These are phyloP conservation scores for Neurospora crassa DNA, from an alignment of 2,329 filamentous ascomycete genomes.

Conservation along the genomic window DNA sequence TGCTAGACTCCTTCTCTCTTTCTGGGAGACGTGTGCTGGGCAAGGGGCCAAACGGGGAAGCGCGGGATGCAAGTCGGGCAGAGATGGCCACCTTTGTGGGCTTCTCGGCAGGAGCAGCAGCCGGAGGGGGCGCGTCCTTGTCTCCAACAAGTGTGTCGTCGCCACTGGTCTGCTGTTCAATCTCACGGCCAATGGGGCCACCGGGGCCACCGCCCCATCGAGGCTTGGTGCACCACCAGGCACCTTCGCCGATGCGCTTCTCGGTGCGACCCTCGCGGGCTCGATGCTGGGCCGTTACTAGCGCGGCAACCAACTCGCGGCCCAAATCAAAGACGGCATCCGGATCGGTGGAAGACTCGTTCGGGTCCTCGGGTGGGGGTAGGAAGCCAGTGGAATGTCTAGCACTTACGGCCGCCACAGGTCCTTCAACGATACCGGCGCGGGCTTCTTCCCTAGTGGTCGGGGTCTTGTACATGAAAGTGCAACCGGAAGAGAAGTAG, in stretches of 20 bases:
- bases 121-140: conserved; percentile 29
- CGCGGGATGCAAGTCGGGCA: conserved; percentile 3
- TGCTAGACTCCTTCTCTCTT: conserved; percentile 2
- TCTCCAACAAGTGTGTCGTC: conserved; percentile 33
- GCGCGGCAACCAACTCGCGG: conserved; percentile 48
- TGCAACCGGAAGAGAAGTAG: conserved; percentile 49
- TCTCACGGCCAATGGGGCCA: conserved; percentile 53
- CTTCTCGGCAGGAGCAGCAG: conserved; percentile 6
- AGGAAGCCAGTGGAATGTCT: conserved; percentile 45
- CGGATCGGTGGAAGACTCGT: conserved; percentile 19
- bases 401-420: conserved; percentile 49
- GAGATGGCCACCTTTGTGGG: neutral
- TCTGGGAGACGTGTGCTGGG: conserved; percentile 1
- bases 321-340: conserved; percentile 54
- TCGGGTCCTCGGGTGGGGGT: conserved; percentile 3
- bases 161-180: conserved; percentile 29
- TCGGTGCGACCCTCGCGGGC: conserved; percentile 48
- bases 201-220: conserved; percentile 56
- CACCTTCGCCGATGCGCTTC: conserved; percentile 44
- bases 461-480: conserved; percentile 52
- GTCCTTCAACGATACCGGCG: conserved; percentile 50
- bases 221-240: conserved; percentile 52
- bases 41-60: conserved; percentile 2
- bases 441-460: conserved; percentile 50
- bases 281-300: conserved; percentile 56